These are phyloP conservation scores for Cyclospora cayetanensis DNA, from an alignment of 169 alveolate genomes.

Conservation along the genomic window DNA sequence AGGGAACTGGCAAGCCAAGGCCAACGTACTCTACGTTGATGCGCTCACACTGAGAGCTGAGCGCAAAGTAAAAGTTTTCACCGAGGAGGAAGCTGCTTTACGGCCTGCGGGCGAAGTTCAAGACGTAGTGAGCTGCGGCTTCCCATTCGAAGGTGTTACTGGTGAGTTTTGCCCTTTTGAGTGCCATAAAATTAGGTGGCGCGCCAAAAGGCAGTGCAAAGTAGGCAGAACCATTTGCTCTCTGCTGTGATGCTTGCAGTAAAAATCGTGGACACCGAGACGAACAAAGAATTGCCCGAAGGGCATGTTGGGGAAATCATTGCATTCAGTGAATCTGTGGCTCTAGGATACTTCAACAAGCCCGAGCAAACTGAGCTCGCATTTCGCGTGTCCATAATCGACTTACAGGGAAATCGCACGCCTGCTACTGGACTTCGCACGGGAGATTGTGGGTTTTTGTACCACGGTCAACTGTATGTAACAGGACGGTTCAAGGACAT, in stretches of 20 bases:
- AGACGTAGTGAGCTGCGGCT: slow-evolving; percentile 72
- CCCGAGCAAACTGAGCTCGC: slow-evolving; percentile 74
- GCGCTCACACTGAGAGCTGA: slow-evolving; percentile 73
- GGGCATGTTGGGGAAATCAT: slow-evolving; percentile 79
- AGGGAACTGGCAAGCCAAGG: slow-evolving; percentile 47
- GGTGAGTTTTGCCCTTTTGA: slow-evolving; percentile 61
- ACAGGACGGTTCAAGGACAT: slow-evolving; percentile 81
- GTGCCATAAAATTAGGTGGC: neutral
- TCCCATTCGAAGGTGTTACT: slow-evolving; percentile 63
- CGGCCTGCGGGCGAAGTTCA: slow-evolving; percentile 57
- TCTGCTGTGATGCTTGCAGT: slow-evolving; percentile 49
- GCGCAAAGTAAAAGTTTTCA: slow-evolving; percentile 63
- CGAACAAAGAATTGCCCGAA: slow-evolving; percentile 72
- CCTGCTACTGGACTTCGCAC: slow-evolving; percentile 77
- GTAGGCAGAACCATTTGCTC: neutral
- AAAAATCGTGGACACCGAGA: slow-evolving; percentile 80
- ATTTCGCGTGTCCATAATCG: slow-evolving; percentile 57
- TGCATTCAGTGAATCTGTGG: slow-evolving; percentile 75
- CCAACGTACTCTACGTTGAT: slow-evolving; percentile 68
- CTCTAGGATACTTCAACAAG: slow-evolving; percentile 78
- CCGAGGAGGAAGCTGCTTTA: slow-evolving; percentile 56
- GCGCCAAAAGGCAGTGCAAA: neutral
- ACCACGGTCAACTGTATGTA: slow-evolving; percentile 77
- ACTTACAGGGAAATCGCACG: slow-evolving; percentile 72
- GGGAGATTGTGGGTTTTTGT: slow-evolving; percentile 81